These are phyloP conservation scores for Microascus cirrosus DNA, from an alignment of 2,329 filamentous ascomycete genomes.

Conservation along the genomic window DNA sequence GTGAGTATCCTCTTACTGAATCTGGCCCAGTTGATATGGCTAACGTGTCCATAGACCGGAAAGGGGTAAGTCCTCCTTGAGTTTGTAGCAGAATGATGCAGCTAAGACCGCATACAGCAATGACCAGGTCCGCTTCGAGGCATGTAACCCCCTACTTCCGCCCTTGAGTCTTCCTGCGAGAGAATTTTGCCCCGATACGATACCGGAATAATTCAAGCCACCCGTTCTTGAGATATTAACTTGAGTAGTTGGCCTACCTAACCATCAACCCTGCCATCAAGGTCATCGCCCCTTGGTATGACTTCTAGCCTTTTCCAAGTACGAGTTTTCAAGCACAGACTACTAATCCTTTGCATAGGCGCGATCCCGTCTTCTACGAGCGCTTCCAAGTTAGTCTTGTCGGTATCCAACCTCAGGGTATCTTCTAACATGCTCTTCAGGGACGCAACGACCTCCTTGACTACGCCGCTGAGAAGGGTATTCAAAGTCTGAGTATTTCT, in stretches of 20 bases:
- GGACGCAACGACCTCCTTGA: slow-evolving; percentile 54
- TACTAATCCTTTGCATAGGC: background rate
- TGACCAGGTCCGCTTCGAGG: slow-evolving; percentile 6
- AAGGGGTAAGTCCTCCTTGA: slow-evolving; percentile 30
- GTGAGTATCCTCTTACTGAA: background rate
- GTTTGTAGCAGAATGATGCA: background rate
- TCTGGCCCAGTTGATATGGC: background rate
- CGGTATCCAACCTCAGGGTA: background rate
- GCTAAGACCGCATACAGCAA: slow-evolving; percentile 4
- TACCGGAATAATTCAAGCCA: too few species aligned
- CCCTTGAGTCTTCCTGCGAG: too few species aligned
- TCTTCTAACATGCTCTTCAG: slow-evolving; percentile 8
- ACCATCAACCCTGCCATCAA: slow-evolving; percentile 53
- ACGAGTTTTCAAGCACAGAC: background rate
- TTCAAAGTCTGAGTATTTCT: background rate
- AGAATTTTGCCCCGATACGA: too few species aligned
- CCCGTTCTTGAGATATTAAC: background rate
- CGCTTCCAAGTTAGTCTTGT: slow-evolving; percentile 2
- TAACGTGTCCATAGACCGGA: slow-evolving; percentile 29
- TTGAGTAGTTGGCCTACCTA: slow-evolving; percentile 19
- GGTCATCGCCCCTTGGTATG: slow-evolving; percentile 64
- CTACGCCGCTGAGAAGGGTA: slow-evolving; percentile 51
- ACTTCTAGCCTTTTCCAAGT: slow-evolving; percentile 56
- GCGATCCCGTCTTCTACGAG: background rate
- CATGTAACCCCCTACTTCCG: background rate